Evolutionary conservation across 1,139 yeast genomes (phyloP).

Genomic region (Scheffersomyces stambukii): DNA sequence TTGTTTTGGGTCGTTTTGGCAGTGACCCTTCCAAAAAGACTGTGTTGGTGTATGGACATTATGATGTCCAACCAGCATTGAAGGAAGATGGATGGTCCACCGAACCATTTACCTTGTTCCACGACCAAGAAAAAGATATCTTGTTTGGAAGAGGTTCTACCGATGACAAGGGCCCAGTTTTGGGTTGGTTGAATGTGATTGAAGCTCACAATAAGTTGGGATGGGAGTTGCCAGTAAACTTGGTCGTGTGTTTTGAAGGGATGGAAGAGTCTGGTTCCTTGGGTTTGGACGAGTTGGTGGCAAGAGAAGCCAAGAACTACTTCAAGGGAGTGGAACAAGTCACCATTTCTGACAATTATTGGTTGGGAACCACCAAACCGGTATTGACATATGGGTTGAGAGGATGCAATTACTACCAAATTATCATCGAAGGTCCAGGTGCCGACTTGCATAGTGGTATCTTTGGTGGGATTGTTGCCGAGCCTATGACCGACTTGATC

Average conservation of each 20-base stretch:
- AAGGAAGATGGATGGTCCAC: conserved; percentile 93
- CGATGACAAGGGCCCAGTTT: conserved; percentile 97
- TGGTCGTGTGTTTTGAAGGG: conserved; percentile 93
- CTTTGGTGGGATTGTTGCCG: conserved; percentile 95
- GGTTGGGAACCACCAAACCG: conserved; percentile 97
- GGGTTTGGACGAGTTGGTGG: conserved; percentile 82
- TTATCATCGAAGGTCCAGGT: conserved; percentile 81
- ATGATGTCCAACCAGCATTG: conserved; percentile 96
- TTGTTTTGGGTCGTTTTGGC: conserved; percentile 85
- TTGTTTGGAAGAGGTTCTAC: conserved; percentile 92
- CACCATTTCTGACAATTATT: conserved; percentile 94
- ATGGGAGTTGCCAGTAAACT: conserved; percentile 87
- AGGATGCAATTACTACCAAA: conserved; percentile 91
- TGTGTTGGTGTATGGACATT: conserved; percentile 90
- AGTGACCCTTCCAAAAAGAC: conserved; percentile 76
- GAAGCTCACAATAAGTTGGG: conserved; percentile 87
- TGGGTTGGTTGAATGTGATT: conserved; percentile 92
- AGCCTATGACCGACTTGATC: conserved; percentile 93
- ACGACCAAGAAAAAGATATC: conserved; percentile 54
- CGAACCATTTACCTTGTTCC: conserved; percentile 76
- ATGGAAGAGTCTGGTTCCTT: conserved; percentile 98
- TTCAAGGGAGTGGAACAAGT: conserved; percentile 90
- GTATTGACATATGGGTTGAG: conserved; percentile 96
- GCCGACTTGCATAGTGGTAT: conserved; percentile 98
- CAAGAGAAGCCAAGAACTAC: conserved; percentile 69